Evolutionary conservation across 1,139 yeast genomes (phyloP), one percentile per base, ranked within the genome.

Genomic region (Eremothecium gossypii): DNA sequence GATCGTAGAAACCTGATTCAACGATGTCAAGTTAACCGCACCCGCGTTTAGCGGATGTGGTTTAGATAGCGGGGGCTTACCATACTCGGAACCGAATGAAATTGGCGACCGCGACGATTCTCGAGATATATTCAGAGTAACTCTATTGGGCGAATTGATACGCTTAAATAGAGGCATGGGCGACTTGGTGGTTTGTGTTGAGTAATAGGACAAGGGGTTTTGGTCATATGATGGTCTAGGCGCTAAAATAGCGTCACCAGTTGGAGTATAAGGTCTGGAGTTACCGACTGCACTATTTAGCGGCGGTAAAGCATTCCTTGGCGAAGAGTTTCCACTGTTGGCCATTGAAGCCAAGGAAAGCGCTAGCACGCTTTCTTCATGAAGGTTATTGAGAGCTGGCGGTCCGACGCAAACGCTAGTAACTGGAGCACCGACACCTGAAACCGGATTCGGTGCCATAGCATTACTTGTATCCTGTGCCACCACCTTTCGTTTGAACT

Each of bases 321-420:
- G 64, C 5, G 64, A 59, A 2, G 64, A 58, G 7, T 57, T 54
- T 8, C 63, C 57, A 39, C 62, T 57, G 41, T 58, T 58, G 12
- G 64, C 64, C 63, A 60, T 57, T 8, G 62, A 58, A 5, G 64
- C 58, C 29, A 60, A 44, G 41, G 64, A 59, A 38, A 60, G 46
- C 3, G 64, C 64, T 33, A 60, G 40, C 54, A 60, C 49, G 40
- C 58, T 60, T 45, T 60, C 64, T 31, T 60, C 64, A 38, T 58
- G 57, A 10, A 54, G 46, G 33, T 41, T 38, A 17, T 38, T 39
- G 33, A 36, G 30, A 35, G 39, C 26, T 33, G 41, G 36, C n/a
- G 39, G 26, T 26, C 29, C 38, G 14, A 27, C 30, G 8, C 41
- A 30, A 4, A 38, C 30, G 17, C 36, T 38, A 13, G 40, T 38